Base-by-base conservation (phyloP, 2,329 filamentous ascomycete species). In the Sclerotinia spermophila region DNA sequence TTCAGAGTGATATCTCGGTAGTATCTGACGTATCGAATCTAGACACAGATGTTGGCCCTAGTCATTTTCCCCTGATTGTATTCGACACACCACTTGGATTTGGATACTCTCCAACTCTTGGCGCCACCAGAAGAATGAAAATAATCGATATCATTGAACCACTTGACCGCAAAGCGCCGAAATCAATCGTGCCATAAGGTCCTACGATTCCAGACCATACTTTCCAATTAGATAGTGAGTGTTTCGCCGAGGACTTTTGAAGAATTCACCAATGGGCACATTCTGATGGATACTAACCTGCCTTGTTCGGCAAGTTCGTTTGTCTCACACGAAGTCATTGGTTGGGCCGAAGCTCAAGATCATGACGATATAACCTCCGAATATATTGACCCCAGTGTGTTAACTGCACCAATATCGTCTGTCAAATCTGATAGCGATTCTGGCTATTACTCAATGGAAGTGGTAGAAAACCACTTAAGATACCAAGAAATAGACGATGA, bases 381-480 rank as follows among this genome's bases (percentile, higher is more conserved):
- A 58, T 68, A 68, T 45, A 33, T 68, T 27, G 40, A 68, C n/a
- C 65, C 53, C 33, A 59, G 53, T 7, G 21, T 68, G 27, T 40
- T 68, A 3, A 68, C 53, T 24, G 44, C 42, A 45, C 65, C 53
- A 27, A 21, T 42, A 6, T 68, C 65, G 10, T 59, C 44, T 27
- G 38, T 59, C 65, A 58, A 48, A 59, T 40, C 51, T 40, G 65
- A 68, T 42, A 11, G 38, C n/a, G 65, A 68, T 45, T 68, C 65
- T 33, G 65, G 65, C 13, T 68, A 38, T 38, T 68, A 68, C 30
- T 68, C 65, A 8, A 68, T 59, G 65, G 65, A 68, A 59, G 65
- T 40, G 6, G 56, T 5, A 17, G 51, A 58, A n/a, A 68, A 59
- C 24, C 3, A 19, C 17, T 5, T 35, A 45, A 19, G 27, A 30